Evolutionary conservation across 768 basidiomycete species (phyloP), one percentile per base, ranked within the genome.

Genomic region (Amanita exitialis): DNA sequence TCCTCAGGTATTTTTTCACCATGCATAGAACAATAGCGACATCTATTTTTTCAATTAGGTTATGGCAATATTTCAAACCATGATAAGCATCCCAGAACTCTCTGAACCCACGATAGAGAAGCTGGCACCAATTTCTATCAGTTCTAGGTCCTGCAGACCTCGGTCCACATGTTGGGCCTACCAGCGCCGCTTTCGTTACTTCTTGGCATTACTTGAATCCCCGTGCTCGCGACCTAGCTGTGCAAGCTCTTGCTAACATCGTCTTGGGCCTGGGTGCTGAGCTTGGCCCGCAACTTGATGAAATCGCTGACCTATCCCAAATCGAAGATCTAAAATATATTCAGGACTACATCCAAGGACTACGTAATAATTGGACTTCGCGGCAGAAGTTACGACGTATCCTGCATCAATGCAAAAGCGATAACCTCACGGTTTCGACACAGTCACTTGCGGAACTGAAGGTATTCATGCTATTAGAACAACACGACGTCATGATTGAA

Each of bases 31-130:
- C 8, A 47, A 15, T 20, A 13, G 21, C 16, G 30, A 15, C 49
- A 3, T 4, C 39, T 47, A 39, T 51, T 28, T 35, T 12, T 7
- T 53, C 21, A 13, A 37, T 10, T 57, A 99, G 95, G 84, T 97
- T 57, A 92, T 98, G 88, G 92, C 95, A 0, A 92, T 87, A 15
- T 77, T 99, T 35, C 95, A 98, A 67, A 91, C 88, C 5, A 88
- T 86, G 69, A 74, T 96, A n/a, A 65, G 71, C 30, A 74, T 90
- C 9, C 76, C 77, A 0, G 85, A 86, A 53, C 73, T 99, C 6
- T 78, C 88, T 0, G 79, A 86, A 52, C 83, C 82, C 6, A 87
- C 91, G 0, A 69, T 99, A 2, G 70, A 78, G 28, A n/a, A 86
- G 82, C 35, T 98, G 93, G 92, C 65, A 77, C 49, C 72, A 68